Conservation (phyloP, 176 grass and related monocot species). For the Oryza glumipatula region DNA sequence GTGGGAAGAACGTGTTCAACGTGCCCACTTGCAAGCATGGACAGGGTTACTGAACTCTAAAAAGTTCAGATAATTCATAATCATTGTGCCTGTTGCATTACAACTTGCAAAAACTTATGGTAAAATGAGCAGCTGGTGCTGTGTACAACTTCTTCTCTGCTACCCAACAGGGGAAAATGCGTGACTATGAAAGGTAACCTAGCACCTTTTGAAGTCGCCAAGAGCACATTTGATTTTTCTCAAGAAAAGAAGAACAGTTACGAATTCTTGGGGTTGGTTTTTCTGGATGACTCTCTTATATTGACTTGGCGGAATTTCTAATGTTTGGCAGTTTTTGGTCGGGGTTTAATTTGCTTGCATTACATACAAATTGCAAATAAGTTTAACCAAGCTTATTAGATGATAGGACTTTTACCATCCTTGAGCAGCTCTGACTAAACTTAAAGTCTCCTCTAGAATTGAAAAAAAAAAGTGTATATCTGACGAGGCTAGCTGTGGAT, state of each 20-base stretch:
- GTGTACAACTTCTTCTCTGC: not conserved
- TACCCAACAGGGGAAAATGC: slow-evolving; percentile 1
- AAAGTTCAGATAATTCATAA: not conserved
- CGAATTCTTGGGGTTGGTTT: not conserved
- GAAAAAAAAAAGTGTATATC: not conserved
- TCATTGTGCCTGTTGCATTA: slow-evolving; percentile 21
- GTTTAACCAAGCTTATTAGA: not conserved
- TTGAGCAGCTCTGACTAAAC: not conserved
- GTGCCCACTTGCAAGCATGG: slow-evolving; percentile 25
- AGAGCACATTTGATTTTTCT: not conserved
- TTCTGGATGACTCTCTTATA: not conserved
- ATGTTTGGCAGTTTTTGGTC: not conserved
- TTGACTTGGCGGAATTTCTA: not conserved
- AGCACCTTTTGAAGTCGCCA: too few relatives aligned
- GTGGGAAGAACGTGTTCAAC: slow-evolving; percentile 32
- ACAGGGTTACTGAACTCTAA: not conserved
- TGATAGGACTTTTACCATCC: not conserved
- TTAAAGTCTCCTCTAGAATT: not conserved
- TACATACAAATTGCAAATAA: not conserved
- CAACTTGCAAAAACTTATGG: slow-evolving; percentile 30
- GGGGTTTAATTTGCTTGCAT: not conserved
- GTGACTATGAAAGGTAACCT: not conserved
- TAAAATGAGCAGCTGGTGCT: not conserved
- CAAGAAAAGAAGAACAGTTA: not conserved
- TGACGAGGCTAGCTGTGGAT: not conserved